Evolutionary conservation across 1,284 basidiomycete species (phyloP).

Genomic region (Pseudozyma hubeiensis): DNA sequence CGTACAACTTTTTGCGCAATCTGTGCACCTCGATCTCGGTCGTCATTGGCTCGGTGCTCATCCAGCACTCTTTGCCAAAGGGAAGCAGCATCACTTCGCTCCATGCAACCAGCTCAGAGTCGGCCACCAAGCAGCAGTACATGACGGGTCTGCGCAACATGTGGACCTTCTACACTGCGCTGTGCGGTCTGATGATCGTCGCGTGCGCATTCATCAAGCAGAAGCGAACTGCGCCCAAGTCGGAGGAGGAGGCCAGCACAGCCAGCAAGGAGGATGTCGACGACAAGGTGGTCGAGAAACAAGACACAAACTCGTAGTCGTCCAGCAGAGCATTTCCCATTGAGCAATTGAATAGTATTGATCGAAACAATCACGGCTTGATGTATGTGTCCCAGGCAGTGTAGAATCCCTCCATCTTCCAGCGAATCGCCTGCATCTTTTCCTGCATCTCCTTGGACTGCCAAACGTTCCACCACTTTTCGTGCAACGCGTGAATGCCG

Average conservation of each 20-base stretch:
- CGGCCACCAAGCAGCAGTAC: conserved; percentile 4
- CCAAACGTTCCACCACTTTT: too few species aligned
- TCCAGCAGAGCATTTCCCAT: too few species aligned
- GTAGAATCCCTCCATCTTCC: too few species aligned
- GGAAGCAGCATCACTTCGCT: conserved; percentile 8
- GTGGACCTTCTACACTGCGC: conserved; percentile 9
- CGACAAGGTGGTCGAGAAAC: too few species aligned
- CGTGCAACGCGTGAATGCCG: too few species aligned
- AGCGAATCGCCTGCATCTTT: too few species aligned
- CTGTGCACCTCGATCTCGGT: conserved; percentile 14
- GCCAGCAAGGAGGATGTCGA: too few species aligned
- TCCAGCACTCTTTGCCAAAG: conserved; percentile 5
- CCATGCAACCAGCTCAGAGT: not conserved
- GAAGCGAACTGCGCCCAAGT: not conserved
- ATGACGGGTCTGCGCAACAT: conserved; percentile 9
- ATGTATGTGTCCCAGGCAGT: too few species aligned
- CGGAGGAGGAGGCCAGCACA: not conserved
- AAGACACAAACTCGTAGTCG: too few species aligned
- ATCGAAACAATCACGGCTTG: too few species aligned
- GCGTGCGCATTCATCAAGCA: conserved; percentile 10
- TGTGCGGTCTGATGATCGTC: conserved; percentile 9
- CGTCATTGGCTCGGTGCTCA: conserved; percentile 13
- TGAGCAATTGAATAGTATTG: too few species aligned
- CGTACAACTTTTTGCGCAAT: conserved; percentile 9
- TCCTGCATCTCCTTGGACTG: too few species aligned